Base-by-base conservation (phyloP, 306 rosid genomes). In the Sicyos edulis region DNA sequence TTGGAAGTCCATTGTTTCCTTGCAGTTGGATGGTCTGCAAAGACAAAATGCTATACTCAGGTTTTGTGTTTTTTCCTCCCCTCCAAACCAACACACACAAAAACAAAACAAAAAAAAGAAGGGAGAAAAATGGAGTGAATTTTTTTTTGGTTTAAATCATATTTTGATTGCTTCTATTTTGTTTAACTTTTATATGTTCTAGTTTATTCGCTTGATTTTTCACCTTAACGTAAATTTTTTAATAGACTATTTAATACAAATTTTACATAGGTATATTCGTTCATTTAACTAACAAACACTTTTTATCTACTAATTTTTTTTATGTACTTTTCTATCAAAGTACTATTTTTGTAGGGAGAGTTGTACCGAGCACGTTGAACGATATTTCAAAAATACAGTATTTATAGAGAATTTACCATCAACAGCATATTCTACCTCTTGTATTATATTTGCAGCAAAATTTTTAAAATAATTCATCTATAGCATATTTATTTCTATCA, bases 41-140 rank as follows among this genome's bases (percentile, higher is more conserved):
- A 76, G 71, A 63, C 96, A 91, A 78, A 91, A 91, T 66, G 83
- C 83, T 66, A 79, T 82, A 81, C 90, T 93, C 70, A 89, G 99
- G 99, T 93, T 57, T 81, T 80, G 21, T 24, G 70, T 75, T 22
- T 71, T 79, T 32, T 21, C 76, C 7, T 4, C 4, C 55, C 19
- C 37, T n/a, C 40, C 71, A 2, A 17, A 63, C 51, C 24, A 34
- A 15, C 70, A 17, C 70, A 17, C 32, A 44, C 71, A 65, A 13
- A 17, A 42, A 8, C 32, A 42, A 10, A 63, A 9, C 0, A 11
- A 6, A 10, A 63, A 9, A 2, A 11, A 6, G 9, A 6, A 32
- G 20, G 20, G 68, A 61, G 13, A n/a, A 6, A 63, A n/a, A 34
- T 63, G 70, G 22, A 15, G 21, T 34, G 63, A 15, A 22, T 3